Base-by-base conservation (phyloP, 805 yeast genomes). In the Clavispora fructus region DNA sequence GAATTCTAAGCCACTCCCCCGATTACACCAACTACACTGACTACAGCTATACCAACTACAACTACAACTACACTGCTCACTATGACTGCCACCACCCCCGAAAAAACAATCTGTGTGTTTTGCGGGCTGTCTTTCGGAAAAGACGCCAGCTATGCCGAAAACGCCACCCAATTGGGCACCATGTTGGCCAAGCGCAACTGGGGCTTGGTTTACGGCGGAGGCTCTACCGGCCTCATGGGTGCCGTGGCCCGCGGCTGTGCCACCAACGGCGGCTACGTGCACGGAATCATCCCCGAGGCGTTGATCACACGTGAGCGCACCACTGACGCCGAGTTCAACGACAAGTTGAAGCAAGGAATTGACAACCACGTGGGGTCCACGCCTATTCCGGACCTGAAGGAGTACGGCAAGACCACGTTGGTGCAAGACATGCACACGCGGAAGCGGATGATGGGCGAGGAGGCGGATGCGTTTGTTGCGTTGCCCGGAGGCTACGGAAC, bases 401-500 rank as follows among this genome's bases (percentile, higher is more conserved):
- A 74, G 45, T 87, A 85, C 60, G 96, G 96, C 31, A 77, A 78
- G 56, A 85, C 95, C 13, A 84, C 90, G 0, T 74, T 89, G 55
- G 96, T 89, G 2, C 74, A 78, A 44, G 95, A 87, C 60, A 89
- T 89, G 96, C 96, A 89, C 67, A 84, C 94, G 3, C 77, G 96
- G 62, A 89, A 89, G 72, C 76, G 82, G 62, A 57, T 85, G 72
- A 89, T 89, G 96, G 95, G 90, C 27, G 75, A 78, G 58, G 91
- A 85, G 63, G 83, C 92, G n/a, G 81, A 81, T 54, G 95, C 92
- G 0, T 89, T 89, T 64, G 79, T 89, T 39, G 95, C 96, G 0
- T 74, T 89, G 69, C 96, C 96, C 12, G 96, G 96, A 51, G 96
- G 96, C 2, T 88, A 82, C 62, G 96, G 96, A 42, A 88, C 95